Base-by-base conservation (phyloP, 2,329 filamentous ascomycete genomes). In the Aspergillus sp. region DNA sequence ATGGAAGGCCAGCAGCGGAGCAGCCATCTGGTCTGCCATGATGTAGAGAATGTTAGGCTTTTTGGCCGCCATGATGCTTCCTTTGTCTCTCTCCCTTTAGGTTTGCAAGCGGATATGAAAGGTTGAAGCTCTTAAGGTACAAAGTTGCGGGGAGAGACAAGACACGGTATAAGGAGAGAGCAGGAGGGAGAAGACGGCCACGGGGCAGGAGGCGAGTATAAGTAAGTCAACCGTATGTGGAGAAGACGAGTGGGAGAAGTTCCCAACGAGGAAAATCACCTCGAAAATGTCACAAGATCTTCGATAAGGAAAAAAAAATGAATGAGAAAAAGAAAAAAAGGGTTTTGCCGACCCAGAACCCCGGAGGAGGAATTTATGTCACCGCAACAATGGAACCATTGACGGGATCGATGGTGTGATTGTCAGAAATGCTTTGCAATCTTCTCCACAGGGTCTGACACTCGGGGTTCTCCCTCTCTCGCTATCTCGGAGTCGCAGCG, bases 21-120 rank as follows among this genome's bases (percentile, higher is more conserved):
- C 93, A 19, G 93, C 91, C 76, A 97, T 87, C 81, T 97, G 93
- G 79, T 97, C 93, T 58, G 93, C 93, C 93, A 97, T 97, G 81
- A 97, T 96, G 83, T 95, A 97, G 51, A 93, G 83, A 68, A 94
- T 91, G 78, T 93, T 93, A 64, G 90, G 90, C 74, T 84, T 84
- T 68, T 82, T 82, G 62, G 74, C 64, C 53, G 74, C 71, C 75
- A 77, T 78, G 30, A 38, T 41, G 43, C 22, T 52, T 57, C 9
- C 58, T 52, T 50, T 43, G 28, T 59, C 43, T 62, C 28, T 59
- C 23, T 54, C 22, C 54, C n/a, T 43, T 48, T 17, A 34, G 48
- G 31, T 9, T 3, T 48, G 15, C 11, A 43, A 23, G 30, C 22
- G 30, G 30, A 17, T 43, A 13, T 31, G 54, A 11, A 41, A 23